These are phyloP conservation scores for Domatiomyces catenatus DNA, from an alignment of 2,329 filamentous ascomycete species.

Conservation along the genomic window DNA sequence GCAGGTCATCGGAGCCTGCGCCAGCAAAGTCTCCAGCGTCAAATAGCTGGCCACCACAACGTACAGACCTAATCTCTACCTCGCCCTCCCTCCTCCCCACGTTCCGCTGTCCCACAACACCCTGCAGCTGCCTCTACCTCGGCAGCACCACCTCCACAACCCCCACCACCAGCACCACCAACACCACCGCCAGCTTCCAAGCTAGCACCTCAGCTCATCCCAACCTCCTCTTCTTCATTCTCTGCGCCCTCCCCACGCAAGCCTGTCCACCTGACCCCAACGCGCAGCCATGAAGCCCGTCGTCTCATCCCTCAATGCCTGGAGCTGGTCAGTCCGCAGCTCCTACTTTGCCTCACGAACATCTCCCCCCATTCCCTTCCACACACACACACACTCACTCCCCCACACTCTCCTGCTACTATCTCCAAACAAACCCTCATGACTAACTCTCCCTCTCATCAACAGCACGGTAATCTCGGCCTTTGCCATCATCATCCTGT, in stretches of 20 bases:
- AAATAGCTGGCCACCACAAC: neutral
- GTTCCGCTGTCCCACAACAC: too few relatives aligned
- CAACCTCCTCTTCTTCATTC: too few relatives aligned
- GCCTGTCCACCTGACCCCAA: too few relatives aligned
- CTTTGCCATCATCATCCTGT: slow-evolving; percentile 51
- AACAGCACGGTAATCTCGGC: slow-evolving; percentile 54
- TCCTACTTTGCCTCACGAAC: too few relatives aligned
- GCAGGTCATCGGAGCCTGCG: neutral
- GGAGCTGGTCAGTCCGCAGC: slow-evolving; percentile 60
- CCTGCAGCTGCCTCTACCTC: neutral
- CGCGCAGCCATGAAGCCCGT: slow-evolving; percentile 66
- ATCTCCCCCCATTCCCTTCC: neutral
- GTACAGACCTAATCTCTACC: slow-evolving; percentile 8
- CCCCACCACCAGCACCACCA: slow-evolving; percentile 26
- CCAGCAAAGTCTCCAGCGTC: slow-evolving; percentile 1
- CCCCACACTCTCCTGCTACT: neutral
- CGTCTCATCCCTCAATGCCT: slow-evolving; percentile 80
- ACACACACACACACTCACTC: too few relatives aligned
- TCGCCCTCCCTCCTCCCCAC: neutral
- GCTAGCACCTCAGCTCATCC: too few relatives aligned
- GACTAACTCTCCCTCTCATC: slow-evolving; percentile 8
- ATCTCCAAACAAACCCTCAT: neutral
- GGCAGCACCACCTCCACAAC: neutral
- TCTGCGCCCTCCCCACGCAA: too few relatives aligned
- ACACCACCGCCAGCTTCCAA: slow-evolving; percentile 1